phyloP scores from a whole-genome alignment of 139 green algal species.

The Prasinococcaceae sp. region DNA sequence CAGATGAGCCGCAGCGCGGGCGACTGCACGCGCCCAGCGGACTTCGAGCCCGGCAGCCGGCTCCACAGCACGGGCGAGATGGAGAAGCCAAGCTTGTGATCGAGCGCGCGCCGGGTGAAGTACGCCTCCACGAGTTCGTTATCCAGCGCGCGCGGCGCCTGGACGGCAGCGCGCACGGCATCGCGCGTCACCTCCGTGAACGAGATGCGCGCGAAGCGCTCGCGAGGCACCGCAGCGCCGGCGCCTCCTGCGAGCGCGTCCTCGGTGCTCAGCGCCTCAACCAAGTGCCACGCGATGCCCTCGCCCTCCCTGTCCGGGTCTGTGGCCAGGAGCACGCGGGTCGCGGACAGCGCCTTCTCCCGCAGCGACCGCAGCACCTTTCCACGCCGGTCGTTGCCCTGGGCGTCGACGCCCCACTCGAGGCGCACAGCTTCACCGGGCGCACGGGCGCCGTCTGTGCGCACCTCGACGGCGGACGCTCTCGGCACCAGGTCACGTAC shows the following conservation, averaged over 20 bases:
- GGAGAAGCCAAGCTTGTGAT: constrained; percentile 85
- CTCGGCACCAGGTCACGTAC: constrained; percentile 63
- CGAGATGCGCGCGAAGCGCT: constrained; percentile 11
- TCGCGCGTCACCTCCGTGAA: constrained; percentile 27
- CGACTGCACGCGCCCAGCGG: constrained; percentile 62
- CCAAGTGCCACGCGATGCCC: constrained; percentile 89
- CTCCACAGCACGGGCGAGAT: constrained; percentile 82
- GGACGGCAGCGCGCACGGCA: too few relatives aligned
- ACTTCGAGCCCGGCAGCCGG: constrained; percentile 48
- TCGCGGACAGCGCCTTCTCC: too few relatives aligned
- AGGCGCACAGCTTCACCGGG: too few relatives aligned
- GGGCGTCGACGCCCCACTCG: too few relatives aligned
- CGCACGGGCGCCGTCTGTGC: too few relatives aligned
- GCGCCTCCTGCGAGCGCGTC: background rate
- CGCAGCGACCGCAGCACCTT: too few relatives aligned
- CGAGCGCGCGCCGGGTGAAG: constrained; percentile 62
- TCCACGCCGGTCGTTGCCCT: too few relatives aligned
- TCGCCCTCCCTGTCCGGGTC: constrained; percentile 84
- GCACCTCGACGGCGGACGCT: constrained; percentile 35
- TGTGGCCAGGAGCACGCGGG: constrained; percentile 68
- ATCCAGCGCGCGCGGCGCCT: constrained; percentile 35
- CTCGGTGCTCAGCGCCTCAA: constrained; percentile 58
- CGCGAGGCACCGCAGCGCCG: background rate
- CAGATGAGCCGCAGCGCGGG: constrained; percentile 71
- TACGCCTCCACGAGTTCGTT: constrained; percentile 74